Conservation (phyloP, 768 basidiomycete genomes). For the Mycena rosella region DNA sequence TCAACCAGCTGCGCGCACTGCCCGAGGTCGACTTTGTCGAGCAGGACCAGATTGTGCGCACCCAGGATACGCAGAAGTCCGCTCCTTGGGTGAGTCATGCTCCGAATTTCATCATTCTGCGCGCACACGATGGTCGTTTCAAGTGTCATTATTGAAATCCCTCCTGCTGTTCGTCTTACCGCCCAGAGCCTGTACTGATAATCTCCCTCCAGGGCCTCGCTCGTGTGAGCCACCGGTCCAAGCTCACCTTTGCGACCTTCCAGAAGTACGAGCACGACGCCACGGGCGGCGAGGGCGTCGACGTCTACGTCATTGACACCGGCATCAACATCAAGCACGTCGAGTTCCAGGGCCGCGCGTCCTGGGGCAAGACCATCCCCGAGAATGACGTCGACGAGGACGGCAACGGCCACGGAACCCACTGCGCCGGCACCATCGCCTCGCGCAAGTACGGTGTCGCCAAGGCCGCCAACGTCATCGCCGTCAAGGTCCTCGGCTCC, state of each 20-base stretch:
- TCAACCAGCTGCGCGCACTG: slow-evolving; percentile 82
- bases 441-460: slow-evolving; percentile 95
- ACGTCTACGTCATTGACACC: slow-evolving; percentile 90
- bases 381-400: slow-evolving; percentile 87
- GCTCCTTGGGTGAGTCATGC: slow-evolving; percentile 85
- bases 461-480: slow-evolving; percentile 89
- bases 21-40: slow-evolving; percentile 96
- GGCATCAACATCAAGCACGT: slow-evolving; percentile 89
- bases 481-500: slow-evolving; percentile 94
- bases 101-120: neutral
- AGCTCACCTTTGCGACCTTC: slow-evolving; percentile 86
- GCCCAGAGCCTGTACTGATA: slow-evolving; percentile 30
- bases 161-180: neutral
- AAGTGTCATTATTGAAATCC: too few relatives aligned
- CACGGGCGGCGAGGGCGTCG: slow-evolving; percentile 91
- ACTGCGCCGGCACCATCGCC: slow-evolving; percentile 97
- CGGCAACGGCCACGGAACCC: slow-evolving; percentile 95
- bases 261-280: slow-evolving; percentile 80
- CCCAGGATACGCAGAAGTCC: slow-evolving; percentile 73
- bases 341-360: slow-evolving; percentile 91
- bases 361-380: slow-evolving; percentile 95
- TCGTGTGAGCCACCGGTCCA: slow-evolving; percentile 89
- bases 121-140: too few relatives aligned
- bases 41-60: slow-evolving; percentile 92
- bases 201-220: slow-evolving; percentile 82